Evolutionary conservation across 805 yeast species (phyloP).

Genomic region (Torulaspora indica): DNA sequence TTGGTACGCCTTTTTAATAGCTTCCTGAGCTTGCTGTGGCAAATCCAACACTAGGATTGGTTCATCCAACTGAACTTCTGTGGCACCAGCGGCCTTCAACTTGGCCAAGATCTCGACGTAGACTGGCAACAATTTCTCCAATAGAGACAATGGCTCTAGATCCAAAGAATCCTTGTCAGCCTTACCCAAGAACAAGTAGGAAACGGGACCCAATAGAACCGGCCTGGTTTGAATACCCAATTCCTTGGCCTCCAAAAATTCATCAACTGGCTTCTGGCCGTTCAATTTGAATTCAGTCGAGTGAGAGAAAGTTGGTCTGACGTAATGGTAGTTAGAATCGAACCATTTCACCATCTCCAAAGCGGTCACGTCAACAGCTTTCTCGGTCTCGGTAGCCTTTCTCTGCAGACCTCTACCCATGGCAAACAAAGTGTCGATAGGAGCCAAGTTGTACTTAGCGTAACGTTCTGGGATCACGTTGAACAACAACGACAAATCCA

Average conservation of each 20-base stretch:
- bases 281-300: slow-evolving; percentile 92
- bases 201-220: slow-evolving; percentile 92
- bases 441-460: slow-evolving; percentile 82
- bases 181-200: slow-evolving; percentile 93
- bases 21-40: slow-evolving; percentile 74
- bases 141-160: slow-evolving; percentile 84
- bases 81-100: slow-evolving; percentile 92
- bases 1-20: slow-evolving; percentile 85
- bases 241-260: slow-evolving; percentile 95
- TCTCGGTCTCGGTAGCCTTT: slow-evolving; percentile 78
- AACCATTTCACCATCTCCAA: slow-evolving; percentile 99
- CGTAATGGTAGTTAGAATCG: slow-evolving; percentile 99
- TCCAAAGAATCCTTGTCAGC: slow-evolving; percentile 97
- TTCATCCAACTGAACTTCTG: slow-evolving; percentile 93
- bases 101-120: slow-evolving; percentile 84
- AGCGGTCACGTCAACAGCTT: slow-evolving; percentile 97
- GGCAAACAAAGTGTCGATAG: slow-evolving; percentile 91
- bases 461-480: slow-evolving; percentile 96
- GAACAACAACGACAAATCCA: slow-evolving; percentile 87
- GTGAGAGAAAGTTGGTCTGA: slow-evolving; percentile 97
- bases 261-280: slow-evolving; percentile 95
- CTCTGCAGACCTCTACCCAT: slow-evolving; percentile 99
- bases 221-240: slow-evolving; percentile 97
- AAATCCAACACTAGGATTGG: slow-evolving; percentile 93
- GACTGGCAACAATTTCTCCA: slow-evolving; percentile 87